A percentile compares a stretch with the other conserved stretches of the same genome.
Evolutionary conservation across 441 rosid genomes (phyloP).

Genomic region (Euphorbia neoarborescens): DNA sequence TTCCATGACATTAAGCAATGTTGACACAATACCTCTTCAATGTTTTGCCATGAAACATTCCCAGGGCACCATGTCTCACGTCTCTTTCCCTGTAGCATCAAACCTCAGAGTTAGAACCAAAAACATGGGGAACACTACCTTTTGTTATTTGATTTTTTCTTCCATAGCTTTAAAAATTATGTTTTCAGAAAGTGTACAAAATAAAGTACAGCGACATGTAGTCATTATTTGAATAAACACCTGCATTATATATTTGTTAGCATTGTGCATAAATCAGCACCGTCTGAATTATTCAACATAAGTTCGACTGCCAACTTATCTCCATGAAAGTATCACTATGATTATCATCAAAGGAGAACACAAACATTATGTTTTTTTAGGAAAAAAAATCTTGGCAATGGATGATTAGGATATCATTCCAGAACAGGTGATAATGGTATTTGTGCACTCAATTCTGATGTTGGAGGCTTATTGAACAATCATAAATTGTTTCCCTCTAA

Average conservation of each 20-base stretch:
- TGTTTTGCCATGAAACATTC: constrained; percentile 45
- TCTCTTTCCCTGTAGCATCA: constrained; percentile 55
- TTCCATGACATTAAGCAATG: too few species aligned
- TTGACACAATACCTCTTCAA: constrained; percentile 40
- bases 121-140: not conserved
- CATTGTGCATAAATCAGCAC: not conserved
- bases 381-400: not conserved
- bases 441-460: not conserved
- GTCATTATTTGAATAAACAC: not conserved
- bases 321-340: not conserved
- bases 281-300: not conserved
- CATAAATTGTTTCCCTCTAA: not conserved
- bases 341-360: not conserved
- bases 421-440: not conserved
- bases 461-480: not conserved
- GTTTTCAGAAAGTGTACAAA: not conserved
- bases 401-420: not conserved
- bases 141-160: not conserved
- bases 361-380: not conserved
- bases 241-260: not conserved
- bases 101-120: constrained; percentile 17
- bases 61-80: constrained; percentile 93
- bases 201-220: not conserved
- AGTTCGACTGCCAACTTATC: not conserved
- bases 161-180: not conserved